phyloP scores from a whole-genome alignment of 140 eudicot genomes.

The Bidens hawaiensis region DNA sequence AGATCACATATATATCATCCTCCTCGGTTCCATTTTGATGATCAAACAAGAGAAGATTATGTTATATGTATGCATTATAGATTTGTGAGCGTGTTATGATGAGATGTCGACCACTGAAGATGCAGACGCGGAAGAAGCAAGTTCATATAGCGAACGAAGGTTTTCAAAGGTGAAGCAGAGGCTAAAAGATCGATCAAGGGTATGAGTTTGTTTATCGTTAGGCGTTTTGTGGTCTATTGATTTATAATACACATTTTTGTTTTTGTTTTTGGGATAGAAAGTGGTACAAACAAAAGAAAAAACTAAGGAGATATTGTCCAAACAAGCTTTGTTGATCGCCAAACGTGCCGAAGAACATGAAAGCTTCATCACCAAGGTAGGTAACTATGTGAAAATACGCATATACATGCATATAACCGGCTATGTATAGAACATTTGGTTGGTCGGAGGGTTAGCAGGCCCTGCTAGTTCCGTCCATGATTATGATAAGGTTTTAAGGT shows the following conservation, averaged over 20 bases:
- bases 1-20: neutral
- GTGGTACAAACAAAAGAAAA: slow-evolving; percentile 78
- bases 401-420: neutral
- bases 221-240: neutral
- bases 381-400: neutral
- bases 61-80: neutral
- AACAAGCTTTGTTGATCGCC: slow-evolving; percentile 81
- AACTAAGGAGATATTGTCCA: slow-evolving; percentile 86
- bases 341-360: slow-evolving; percentile 97
- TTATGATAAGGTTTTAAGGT: too few relatives aligned
- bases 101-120: too few relatives aligned
- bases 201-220: neutral
- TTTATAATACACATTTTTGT: neutral
- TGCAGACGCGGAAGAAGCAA: slow-evolving; percentile 35
- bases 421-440: neutral
- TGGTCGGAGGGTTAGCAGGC: neutral
- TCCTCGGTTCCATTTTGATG: neutral
- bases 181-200: slow-evolving; percentile 80
- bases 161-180: slow-evolving; percentile 45
- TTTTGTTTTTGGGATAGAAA: slow-evolving; percentile 41
- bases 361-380: slow-evolving; percentile 84
- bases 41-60: neutral
- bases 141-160: slow-evolving; percentile 39
- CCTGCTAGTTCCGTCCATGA: too few relatives aligned
- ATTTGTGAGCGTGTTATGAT: slow-evolving; percentile 17